Conservation (phyloP, 495 filamentous ascomycete genomes). For the Pyrenopolyporus hunteri region DNA sequence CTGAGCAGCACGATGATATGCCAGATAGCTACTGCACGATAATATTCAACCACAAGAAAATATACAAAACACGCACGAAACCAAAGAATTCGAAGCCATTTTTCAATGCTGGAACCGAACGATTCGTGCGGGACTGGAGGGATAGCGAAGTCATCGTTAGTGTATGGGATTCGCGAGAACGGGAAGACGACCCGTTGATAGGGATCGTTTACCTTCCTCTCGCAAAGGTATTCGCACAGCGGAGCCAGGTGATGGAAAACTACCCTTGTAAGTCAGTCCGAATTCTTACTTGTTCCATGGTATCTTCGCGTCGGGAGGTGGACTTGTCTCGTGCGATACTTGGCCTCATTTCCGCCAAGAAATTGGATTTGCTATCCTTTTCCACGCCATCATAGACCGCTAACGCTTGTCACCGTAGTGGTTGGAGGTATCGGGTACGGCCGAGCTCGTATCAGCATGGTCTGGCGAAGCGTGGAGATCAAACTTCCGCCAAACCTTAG, state of each 20-base stretch:
- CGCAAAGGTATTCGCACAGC: conserved; percentile 57
- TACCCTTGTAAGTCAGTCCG: conserved; percentile 56
- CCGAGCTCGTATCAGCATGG: conserved; percentile 66
- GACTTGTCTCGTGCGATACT: background rate
- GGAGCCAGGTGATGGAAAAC: conserved; percentile 64
- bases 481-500: conserved; percentile 58
- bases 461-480: conserved; percentile 70
- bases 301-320: background rate
- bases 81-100: conserved; percentile 79
- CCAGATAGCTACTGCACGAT: conserved; percentile 72
- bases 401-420: conserved; percentile 29
- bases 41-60: conserved; percentile 72
- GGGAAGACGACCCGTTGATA: conserved; percentile 70
- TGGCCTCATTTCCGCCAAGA: background rate
- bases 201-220: conserved; percentile 72
- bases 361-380: background rate
- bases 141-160: conserved; percentile 67
- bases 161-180: conserved; percentile 67
- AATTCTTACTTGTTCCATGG: conserved; percentile 34
- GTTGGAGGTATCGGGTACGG: conserved; percentile 74
- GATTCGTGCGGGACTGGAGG: conserved; percentile 70
- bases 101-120: conserved; percentile 78
- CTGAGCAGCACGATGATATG: conserved; percentile 64
- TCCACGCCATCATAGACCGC: background rate
- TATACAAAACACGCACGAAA: conserved; percentile 74